A percentile compares a stretch with the other conserved stretches of the same genome.
These are phyloP conservation scores for Ascomycota sp. DNA, from an alignment of 2,329 filamentous ascomycete genomes.

Conservation along the genomic window DNA sequence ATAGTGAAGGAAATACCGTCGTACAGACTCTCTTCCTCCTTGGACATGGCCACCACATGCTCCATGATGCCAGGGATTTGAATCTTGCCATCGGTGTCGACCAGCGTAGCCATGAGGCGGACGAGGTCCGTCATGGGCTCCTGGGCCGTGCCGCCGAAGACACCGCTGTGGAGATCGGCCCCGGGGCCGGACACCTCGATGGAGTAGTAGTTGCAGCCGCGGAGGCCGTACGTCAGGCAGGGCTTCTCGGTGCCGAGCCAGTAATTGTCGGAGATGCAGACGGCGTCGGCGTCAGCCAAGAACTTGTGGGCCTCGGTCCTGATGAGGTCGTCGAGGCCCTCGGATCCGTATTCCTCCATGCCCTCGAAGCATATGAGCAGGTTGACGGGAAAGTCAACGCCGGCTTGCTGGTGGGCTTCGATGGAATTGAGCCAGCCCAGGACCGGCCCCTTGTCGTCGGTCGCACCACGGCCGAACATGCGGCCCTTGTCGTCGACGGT, in stretches of 20 bases:
- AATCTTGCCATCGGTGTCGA: slow-evolving; percentile 83
- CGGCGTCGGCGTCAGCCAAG: slow-evolving; percentile 88
- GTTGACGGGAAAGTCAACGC: slow-evolving; percentile 89
- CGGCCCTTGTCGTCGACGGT: slow-evolving; percentile 74
- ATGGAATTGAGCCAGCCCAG: slow-evolving; percentile 96
- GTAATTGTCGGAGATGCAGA: slow-evolving; percentile 99
- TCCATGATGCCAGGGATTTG: slow-evolving; percentile 85
- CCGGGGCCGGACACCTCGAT: slow-evolving; percentile 78
- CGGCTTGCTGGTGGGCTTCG: slow-evolving; percentile 89
- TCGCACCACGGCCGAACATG: slow-evolving; percentile 91
- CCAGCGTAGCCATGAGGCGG: slow-evolving; percentile 60
- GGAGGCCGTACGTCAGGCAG: slow-evolving; percentile 89
- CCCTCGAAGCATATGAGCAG: slow-evolving; percentile 98
- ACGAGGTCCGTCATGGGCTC: slow-evolving; percentile 97
- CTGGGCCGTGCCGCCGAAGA: slow-evolving; percentile 89
- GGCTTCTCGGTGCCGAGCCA: slow-evolving; percentile 98
- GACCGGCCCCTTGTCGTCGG: slow-evolving; percentile 95
- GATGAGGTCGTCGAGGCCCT: slow-evolving; percentile 91
- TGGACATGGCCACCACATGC: slow-evolving; percentile 72
- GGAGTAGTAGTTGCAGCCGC: slow-evolving; percentile 95
- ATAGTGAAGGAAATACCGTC: slow-evolving; percentile 84
- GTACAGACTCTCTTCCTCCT: slow-evolving; percentile 78
- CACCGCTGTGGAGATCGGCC: slow-evolving; percentile 86
- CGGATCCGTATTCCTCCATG: slow-evolving; percentile 97
- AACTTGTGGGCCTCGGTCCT: slow-evolving; percentile 75